These are phyloP conservation scores for Centaurea solstitialis DNA, from an alignment of 129 eudicot species.

Conservation along the genomic window DNA sequence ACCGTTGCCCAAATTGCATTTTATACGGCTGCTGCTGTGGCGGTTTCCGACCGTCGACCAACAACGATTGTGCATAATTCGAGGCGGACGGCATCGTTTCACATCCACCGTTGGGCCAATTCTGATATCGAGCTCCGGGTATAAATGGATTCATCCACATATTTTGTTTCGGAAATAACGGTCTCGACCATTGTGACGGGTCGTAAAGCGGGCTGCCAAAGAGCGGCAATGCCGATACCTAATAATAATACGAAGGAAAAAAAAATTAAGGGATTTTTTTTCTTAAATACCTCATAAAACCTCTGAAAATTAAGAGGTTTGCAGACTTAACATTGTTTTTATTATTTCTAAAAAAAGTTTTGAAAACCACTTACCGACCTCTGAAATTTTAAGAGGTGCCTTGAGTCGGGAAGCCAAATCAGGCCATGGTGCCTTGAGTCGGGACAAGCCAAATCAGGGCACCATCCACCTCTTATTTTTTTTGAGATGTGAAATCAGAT, in stretches of 20 bases:
- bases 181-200: constrained; percentile 39
- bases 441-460: too few species aligned
- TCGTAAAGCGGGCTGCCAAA: constrained; percentile 41
- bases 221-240: constrained; percentile 22
- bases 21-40: constrained; percentile 10
- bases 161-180: constrained; percentile 30
- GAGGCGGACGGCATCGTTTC: background rate
- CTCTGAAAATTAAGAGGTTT: too few species aligned
- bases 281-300: too few species aligned
- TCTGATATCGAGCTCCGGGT: background rate
- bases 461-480: too few species aligned
- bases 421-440: too few species aligned
- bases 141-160: constrained; percentile 28
- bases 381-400: too few species aligned
- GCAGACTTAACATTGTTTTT: too few species aligned
- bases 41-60: background rate
- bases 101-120: background rate
- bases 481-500: too few species aligned
- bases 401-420: too few species aligned
- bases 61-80: constrained; percentile 11
- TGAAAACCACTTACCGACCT: too few species aligned
- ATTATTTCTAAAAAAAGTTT: too few species aligned
- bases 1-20: background rate
- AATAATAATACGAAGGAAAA: background rate
- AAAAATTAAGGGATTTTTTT: background rate